Evolutionary conservation across 208 protist genomes (phyloP).

Genomic region (Trichomonas vaginalis): DNA sequence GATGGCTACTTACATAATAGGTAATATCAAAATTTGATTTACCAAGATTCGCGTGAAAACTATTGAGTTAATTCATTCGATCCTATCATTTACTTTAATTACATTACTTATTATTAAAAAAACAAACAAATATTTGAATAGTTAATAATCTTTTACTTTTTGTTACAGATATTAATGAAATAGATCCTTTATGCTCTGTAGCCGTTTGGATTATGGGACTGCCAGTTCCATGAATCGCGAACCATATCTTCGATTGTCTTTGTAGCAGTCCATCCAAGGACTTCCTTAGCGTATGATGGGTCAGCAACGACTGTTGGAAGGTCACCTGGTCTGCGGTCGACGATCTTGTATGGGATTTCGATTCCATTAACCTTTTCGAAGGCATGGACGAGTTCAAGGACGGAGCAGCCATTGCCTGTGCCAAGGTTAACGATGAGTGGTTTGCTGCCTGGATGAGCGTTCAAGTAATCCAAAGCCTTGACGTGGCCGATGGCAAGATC

Average conservation of each 20-base stretch:
- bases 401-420: slow-evolving; percentile 2
- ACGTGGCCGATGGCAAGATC: slow-evolving; percentile 20
- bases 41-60: too few relatives aligned
- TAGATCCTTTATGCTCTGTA: neutral
- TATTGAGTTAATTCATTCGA: too few relatives aligned
- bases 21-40: too few relatives aligned
- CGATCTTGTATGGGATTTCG: neutral
- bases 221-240: slow-evolving; percentile 43
- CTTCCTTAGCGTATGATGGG: slow-evolving; percentile 18
- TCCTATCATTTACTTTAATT: too few relatives aligned
- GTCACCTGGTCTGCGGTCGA: slow-evolving; percentile 15
- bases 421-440: neutral
- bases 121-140: too few relatives aligned
- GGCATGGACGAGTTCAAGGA: slow-evolving; percentile 15
- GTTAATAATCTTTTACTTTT: too few relatives aligned
- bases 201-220: neutral
- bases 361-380: slow-evolving; percentile 20
- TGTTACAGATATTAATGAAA: too few relatives aligned
- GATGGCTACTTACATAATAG: too few relatives aligned
- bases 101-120: too few relatives aligned
- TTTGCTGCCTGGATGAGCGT: neutral
- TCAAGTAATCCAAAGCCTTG: slow-evolving; percentile 25
- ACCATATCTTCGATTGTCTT: slow-evolving; percentile 52
- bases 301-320: slow-evolving; percentile 21
- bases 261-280: slow-evolving; percentile 47